Conservation (phyloP, 805 yeast genomes). For the Wickerhamiella hasegawae region DNA sequence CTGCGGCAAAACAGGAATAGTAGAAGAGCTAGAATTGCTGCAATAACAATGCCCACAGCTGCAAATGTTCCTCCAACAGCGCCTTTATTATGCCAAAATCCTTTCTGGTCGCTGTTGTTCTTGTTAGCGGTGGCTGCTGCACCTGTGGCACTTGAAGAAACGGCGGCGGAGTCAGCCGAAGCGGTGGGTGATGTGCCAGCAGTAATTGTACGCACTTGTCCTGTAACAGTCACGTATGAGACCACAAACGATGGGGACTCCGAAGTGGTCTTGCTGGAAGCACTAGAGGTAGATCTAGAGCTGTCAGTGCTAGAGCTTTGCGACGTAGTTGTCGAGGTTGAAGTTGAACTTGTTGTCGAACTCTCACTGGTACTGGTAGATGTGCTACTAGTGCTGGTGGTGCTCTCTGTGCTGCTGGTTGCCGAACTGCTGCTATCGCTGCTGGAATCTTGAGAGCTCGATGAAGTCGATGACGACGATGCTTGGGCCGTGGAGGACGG, state of each 20-base stretch:
- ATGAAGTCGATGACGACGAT: constrained; percentile 6
- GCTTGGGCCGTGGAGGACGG: constrained; percentile 20
- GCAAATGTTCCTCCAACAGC: constrained; percentile 78
- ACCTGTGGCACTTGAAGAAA: constrained; percentile 12
- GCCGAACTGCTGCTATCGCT: background rate
- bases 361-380: constrained; percentile 1
- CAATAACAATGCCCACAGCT: constrained; percentile 52
- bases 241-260: background rate
- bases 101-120: constrained; percentile 2
- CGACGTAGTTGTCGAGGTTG: background rate
- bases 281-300: background rate
- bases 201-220: background rate
- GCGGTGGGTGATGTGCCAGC: background rate
- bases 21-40: constrained; percentile 29
- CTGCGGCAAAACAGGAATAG: constrained; percentile 28
- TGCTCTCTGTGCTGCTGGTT: constrained; percentile 4
- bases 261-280: constrained; percentile 1
- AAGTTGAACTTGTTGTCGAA: constrained; percentile 1
- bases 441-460: background rate
- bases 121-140: background rate
- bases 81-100: constrained; percentile 51
- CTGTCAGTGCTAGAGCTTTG: constrained; percentile 2
- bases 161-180: background rate
- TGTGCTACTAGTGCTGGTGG: constrained; percentile 6
- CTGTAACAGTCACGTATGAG: background rate